A percentile compares a stretch with the other conserved stretches of the same genome.
phyloP scores from a whole-genome alignment of 345 rosid species.

The Eucalyptus cloeziana region DNA sequence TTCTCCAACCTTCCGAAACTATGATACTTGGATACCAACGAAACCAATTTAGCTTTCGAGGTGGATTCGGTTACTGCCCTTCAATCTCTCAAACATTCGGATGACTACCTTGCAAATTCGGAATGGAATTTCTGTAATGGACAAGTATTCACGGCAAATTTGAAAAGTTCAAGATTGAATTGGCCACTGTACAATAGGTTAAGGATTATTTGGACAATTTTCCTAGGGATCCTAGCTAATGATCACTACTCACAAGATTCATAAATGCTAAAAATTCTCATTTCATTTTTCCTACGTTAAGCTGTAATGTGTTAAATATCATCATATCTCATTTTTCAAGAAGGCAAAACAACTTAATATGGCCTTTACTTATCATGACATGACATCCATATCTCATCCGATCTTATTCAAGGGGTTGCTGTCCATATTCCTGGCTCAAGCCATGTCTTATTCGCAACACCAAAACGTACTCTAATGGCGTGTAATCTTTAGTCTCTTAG shows the following conservation, averaged over 20 bases:
- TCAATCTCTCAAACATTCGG: neutral
- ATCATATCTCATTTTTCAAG: neutral
- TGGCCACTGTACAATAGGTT: rapidly evolving
- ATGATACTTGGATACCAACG: neutral
- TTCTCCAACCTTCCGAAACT: neutral
- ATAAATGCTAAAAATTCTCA: neutral
- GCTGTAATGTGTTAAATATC: neutral
- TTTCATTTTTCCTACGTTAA: neutral
- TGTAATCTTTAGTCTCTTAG: neutral
- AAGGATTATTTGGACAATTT: neutral
- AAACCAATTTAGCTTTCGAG: neutral
- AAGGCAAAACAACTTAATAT: neutral
- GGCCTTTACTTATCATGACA: too few species aligned
- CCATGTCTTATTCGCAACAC: neutral
- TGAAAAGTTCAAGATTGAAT: too few species aligned
- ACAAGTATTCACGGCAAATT: too few species aligned
- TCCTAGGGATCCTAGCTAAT: neutral
- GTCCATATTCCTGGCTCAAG: neutral
- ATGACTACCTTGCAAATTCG: neutral
- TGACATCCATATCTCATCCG: neutral
- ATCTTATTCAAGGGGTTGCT: neutral
- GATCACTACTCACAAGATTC: neutral
- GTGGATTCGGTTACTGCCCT: neutral
- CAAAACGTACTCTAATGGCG: neutral
- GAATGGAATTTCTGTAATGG: neutral